These are phyloP conservation scores for Alternaria gaisen DNA, from an alignment of 2,329 filamentous ascomycete species.

Conservation along the genomic window DNA sequence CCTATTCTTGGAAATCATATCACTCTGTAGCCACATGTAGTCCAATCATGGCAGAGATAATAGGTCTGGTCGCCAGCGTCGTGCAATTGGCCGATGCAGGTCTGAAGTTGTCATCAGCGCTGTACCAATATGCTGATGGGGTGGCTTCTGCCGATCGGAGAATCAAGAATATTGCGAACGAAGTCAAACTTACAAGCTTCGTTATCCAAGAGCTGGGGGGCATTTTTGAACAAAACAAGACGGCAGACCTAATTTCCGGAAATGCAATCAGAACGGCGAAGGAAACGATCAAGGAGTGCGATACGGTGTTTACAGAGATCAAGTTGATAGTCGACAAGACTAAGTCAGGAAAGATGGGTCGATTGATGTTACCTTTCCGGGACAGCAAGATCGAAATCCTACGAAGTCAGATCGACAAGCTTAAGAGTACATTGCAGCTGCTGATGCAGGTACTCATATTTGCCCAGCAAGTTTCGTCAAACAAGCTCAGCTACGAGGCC, in stretches of 20 bases:
- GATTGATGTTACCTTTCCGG: constrained; percentile 41
- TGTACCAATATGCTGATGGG: constrained; percentile 44
- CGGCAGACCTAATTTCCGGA: constrained; percentile 33
- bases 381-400: constrained; percentile 43
- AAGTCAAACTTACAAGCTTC: constrained; percentile 38
- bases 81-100: constrained; percentile 43
- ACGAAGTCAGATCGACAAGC: constrained; percentile 40
- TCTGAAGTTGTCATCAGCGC: constrained; percentile 39
- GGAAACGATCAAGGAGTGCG: constrained; percentile 41
- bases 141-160: constrained; percentile 42
- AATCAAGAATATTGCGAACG: constrained; percentile 41
- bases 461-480: constrained; percentile 38
- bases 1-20: neutral
- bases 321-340: constrained; percentile 36
- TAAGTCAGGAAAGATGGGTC: constrained; percentile 36
- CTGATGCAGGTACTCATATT: constrained; percentile 41
- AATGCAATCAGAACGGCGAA: constrained; percentile 38
- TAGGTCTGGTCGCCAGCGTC: constrained; percentile 42
- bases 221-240: constrained; percentile 39
- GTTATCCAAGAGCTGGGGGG: constrained; percentile 41
- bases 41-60: constrained; percentile 34
- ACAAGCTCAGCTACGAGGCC: constrained; percentile 35
- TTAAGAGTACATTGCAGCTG: constrained; percentile 43
- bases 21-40: neutral
- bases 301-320: constrained; percentile 36